These are phyloP conservation scores for Fusarium ramigenum DNA, from an alignment of 2,329 filamentous ascomycete species.

Conservation along the genomic window DNA sequence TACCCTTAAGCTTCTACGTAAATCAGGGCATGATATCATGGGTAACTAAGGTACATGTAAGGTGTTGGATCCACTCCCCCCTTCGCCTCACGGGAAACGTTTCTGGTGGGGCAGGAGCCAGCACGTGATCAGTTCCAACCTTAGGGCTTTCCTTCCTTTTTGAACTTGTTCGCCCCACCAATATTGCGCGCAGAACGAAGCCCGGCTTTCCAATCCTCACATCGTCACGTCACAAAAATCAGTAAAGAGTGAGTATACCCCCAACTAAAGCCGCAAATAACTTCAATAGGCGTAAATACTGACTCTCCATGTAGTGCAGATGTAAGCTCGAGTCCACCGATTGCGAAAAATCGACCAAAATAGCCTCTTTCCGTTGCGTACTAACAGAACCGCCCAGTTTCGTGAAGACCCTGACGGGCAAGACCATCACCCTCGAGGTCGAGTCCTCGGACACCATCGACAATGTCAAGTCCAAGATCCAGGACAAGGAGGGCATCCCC, in stretches of 20 bases:
- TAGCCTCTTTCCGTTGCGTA: conserved; percentile 28
- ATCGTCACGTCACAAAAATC: conserved; percentile 61
- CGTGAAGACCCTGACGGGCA: conserved; percentile 99
- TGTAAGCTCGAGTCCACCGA: conserved; percentile 68
- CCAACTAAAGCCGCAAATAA: conserved; percentile 18
- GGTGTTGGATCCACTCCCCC: conserved; percentile 4
- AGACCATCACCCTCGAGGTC: conserved; percentile 99
- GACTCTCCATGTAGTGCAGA: conserved; percentile 74
- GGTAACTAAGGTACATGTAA: not conserved
- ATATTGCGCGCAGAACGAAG: conserved; percentile 52
- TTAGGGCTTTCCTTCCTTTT: conserved; percentile 50
- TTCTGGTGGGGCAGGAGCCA: not conserved
- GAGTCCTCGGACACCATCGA: conserved; percentile 99
- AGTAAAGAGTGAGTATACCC: conserved; percentile 66
- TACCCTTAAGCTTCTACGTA: not conserved
- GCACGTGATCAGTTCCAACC: conserved; percentile 45
- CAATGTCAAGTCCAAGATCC: conserved; percentile 99
- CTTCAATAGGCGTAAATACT: conserved; percentile 31
- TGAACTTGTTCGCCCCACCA: conserved; percentile 53
- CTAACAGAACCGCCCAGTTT: conserved; percentile 70
- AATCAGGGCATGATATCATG: conserved; percentile 24
- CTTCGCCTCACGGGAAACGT: not conserved
- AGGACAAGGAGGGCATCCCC: conserved; percentile 99
- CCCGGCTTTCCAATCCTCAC: conserved; percentile 50
- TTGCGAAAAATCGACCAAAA: conserved; percentile 34